Conservation (phyloP, 2,329 filamentous ascomycete species). For the Alternaria alternata region DNA sequence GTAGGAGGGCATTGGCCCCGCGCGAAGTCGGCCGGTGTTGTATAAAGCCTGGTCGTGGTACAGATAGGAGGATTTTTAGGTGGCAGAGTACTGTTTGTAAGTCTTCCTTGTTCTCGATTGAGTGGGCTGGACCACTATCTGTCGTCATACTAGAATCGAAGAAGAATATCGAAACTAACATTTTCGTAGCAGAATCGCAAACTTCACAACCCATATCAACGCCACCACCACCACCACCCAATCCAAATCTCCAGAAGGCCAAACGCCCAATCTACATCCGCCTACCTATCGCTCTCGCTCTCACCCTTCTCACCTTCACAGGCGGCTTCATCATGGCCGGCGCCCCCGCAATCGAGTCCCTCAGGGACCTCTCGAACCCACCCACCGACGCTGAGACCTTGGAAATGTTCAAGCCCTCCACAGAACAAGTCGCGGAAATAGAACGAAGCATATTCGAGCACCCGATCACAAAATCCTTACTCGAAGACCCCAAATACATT, state of each 20-base stretch:
- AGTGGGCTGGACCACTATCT: accelerated
- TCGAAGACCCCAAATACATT: slow-evolving; percentile 69
- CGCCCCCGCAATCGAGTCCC: slow-evolving; percentile 60
- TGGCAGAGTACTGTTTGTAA: slow-evolving; percentile 29
- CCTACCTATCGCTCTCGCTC: slow-evolving; percentile 56
- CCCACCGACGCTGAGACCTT: slow-evolving; percentile 78
- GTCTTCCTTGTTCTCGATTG: slow-evolving; percentile 3
- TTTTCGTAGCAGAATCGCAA: slow-evolving; percentile 2
- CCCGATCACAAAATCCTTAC: slow-evolving; percentile 74
- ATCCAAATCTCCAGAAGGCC: slow-evolving; percentile 1
- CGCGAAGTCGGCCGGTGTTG: slow-evolving; percentile 31
- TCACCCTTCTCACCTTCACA: slow-evolving; percentile 58
- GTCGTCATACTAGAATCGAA: background rate
- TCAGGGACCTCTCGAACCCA: slow-evolving; percentile 61
- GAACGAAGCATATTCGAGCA: slow-evolving; percentile 79
- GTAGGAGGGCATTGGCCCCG: slow-evolving; percentile 14
- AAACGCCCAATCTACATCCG: slow-evolving; percentile 41
- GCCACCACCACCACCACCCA: slow-evolving; percentile 8
- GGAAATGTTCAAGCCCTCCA: slow-evolving; percentile 67
- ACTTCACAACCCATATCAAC: slow-evolving; percentile 14
- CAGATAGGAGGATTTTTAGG: slow-evolving; percentile 13
- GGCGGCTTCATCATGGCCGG: slow-evolving; percentile 67
- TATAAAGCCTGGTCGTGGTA: slow-evolving; percentile 25
- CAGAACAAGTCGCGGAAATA: slow-evolving; percentile 63
- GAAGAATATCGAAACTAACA: slow-evolving; percentile 1